Conservation (phyloP, 441 rosid genomes). For the Syzygium syzygioides region DNA sequence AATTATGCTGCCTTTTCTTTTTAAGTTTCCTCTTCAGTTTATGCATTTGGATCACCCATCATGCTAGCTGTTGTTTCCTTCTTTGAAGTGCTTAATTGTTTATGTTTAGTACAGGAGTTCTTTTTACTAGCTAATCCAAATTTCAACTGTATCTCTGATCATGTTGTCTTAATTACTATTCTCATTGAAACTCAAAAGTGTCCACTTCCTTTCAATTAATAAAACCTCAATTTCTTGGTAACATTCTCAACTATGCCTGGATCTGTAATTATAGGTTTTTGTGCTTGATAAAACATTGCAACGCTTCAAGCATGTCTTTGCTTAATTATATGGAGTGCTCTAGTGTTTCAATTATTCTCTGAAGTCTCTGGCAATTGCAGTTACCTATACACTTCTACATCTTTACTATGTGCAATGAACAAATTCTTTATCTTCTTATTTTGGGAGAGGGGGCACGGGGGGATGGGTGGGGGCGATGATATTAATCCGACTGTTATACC, state of each 20-base stretch:
- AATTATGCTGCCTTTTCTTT: not conserved
- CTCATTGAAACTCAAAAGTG: not conserved
- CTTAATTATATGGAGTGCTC: not conserved
- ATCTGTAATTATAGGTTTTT: not conserved
- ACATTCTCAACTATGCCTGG: not conserved
- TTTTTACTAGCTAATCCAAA: not conserved
- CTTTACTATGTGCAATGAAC: not conserved
- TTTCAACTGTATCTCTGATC: not conserved
- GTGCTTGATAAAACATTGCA: not conserved
- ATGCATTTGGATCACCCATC: not conserved
- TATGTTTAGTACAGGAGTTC: not conserved
- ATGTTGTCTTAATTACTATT: not conserved
- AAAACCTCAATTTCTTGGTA: not conserved
- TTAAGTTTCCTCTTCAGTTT: not conserved
- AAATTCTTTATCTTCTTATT: not conserved
- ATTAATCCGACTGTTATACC: not conserved
- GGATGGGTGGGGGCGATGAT: not conserved
- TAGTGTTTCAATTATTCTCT: not conserved
- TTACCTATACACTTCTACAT: not conserved
- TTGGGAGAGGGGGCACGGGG: not conserved
- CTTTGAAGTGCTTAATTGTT: not conserved
- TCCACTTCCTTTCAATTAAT: not conserved
- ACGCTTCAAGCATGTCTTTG: not conserved
- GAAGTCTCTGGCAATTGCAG: not conserved
- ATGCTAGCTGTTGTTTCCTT: not conserved